Base-by-base conservation (phyloP, 2,329 filamentous ascomycete genomes). In the Diaporthe humulicola region DNA sequence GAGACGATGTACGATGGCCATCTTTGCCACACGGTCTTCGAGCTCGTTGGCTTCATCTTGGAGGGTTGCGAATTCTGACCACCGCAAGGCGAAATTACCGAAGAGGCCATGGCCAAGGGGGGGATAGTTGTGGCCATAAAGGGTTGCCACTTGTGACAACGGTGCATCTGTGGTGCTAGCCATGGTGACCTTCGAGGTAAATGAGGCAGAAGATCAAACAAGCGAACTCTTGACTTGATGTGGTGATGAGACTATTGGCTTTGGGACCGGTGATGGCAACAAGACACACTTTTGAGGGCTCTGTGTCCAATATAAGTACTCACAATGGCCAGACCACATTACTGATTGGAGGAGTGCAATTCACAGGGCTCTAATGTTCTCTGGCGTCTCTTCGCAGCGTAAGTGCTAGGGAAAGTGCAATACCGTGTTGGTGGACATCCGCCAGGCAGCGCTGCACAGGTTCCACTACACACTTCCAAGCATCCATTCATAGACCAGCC, bases 331-430 rank as follows among this genome's bases (percentile, higher is more conserved):
- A 22, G 17, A 38, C n/a, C 60, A 12, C 17, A 6, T 22, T 4
- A 22, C 10, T 7, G 22, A 40, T 17, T 19, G 10, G 28, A 48
- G 36, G 45, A 5, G 14, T 33, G 42, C 19, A n/a, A 17, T 36
- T 45, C 61, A 50, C 28, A 33, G 14, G 17, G 5, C 19, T 36
- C 19, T n/a, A 14, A 33, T 33, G 14, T 14, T 15, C 8, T 10
- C 28, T 3, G 28, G 28, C 12, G 25, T 15, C 17, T 36, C 12
- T 50, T 50, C 40, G 12, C 19, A 50, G 60, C 60, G 12, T 5
- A 66, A 64, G 17, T 66, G 30, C 40, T 17, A 66, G 61, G 30
- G 30, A 12, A 50, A 36, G 61, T 67, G 28, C 6, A 66, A 48
- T 7, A 17, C 4, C 19, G 22, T 25, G 22, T 61, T 45, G 40